Conservation (phyloP, 2,329 filamentous ascomycete genomes). For the Paracorniculantispora psalliotae region DNA sequence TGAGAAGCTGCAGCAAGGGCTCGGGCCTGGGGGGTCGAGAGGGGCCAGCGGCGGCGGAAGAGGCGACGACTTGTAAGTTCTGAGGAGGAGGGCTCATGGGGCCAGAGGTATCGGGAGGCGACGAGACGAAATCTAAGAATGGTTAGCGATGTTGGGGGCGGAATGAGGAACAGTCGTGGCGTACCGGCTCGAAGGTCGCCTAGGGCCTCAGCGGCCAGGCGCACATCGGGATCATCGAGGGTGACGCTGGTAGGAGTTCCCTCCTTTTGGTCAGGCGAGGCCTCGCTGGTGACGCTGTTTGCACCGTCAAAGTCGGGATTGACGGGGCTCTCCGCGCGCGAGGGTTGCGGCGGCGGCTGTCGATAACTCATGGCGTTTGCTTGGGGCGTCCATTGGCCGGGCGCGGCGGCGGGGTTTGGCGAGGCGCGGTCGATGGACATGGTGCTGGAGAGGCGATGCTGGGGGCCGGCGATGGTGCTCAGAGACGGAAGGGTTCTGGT, state of each 20-base stretch:
- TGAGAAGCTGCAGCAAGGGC: constrained; percentile 79
- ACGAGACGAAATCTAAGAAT: constrained; percentile 60
- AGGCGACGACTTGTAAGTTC: constrained; percentile 14
- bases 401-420: constrained; percentile 9
- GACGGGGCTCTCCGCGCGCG: constrained; percentile 39
- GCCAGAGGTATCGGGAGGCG: constrained; percentile 46
- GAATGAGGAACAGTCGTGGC: constrained; percentile 24
- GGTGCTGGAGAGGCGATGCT: constrained; percentile 19
- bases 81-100: constrained; percentile 30
- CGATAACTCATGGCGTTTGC: constrained; percentile 44
- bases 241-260: constrained; percentile 48
- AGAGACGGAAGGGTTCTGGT: constrained; percentile 31
- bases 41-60: constrained; percentile 14
- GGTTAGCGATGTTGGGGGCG: constrained; percentile 13
- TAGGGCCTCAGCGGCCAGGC: constrained; percentile 68
- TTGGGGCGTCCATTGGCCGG: constrained; percentile 24
- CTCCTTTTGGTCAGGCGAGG: constrained; percentile 44
- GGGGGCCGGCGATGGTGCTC: constrained; percentile 30
- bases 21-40: constrained; percentile 56
- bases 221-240: constrained; percentile 62
- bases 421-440: constrained; percentile 14
- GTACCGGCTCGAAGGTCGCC: constrained; percentile 69
- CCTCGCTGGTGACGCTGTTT: constrained; percentile 35
- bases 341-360: constrained; percentile 20
- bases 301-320: constrained; percentile 45